A percentile compares a stretch with the other conserved stretches of the same genome.
These are phyloP conservation scores for Phytophthora meadii DNA, from an alignment of 352 stramenopile genomes.

Conservation along the genomic window DNA sequence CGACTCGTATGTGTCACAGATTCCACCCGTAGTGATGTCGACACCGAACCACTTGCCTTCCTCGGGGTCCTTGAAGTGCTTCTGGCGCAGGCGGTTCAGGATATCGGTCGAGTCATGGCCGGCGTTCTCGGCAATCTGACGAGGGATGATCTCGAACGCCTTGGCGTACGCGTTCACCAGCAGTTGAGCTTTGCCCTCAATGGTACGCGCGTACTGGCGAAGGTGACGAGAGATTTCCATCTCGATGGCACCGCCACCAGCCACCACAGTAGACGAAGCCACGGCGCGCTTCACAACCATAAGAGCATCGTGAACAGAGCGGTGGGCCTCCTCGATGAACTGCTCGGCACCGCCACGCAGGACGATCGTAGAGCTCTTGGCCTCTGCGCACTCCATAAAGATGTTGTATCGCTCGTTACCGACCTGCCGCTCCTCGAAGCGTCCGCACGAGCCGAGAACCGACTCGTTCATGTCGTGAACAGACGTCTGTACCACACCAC, in stretches of 20 bases:
- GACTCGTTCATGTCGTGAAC: slow-evolving; percentile 92
- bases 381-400: slow-evolving; percentile 96
- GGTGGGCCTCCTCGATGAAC: slow-evolving; percentile 98
- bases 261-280: slow-evolving; percentile 90
- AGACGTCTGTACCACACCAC: slow-evolving; percentile 94
- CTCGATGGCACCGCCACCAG: slow-evolving; percentile 92
- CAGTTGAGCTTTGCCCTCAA: slow-evolving; percentile 98
- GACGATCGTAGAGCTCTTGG: slow-evolving; percentile 97
- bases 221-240: slow-evolving; percentile 94
- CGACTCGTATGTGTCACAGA: slow-evolving; percentile 97
- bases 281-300: slow-evolving; percentile 99
- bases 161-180: slow-evolving; percentile 97
- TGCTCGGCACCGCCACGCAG: slow-evolving; percentile 97
- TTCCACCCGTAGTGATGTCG: slow-evolving; percentile 96
- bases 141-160: slow-evolving; percentile 98
- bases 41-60: slow-evolving; percentile 97
- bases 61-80: slow-evolving; percentile 95
- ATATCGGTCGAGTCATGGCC: slow-evolving; percentile 99
- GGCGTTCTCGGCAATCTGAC: slow-evolving; percentile 98
- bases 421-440: slow-evolving; percentile 98
- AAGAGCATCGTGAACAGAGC: slow-evolving; percentile 98
- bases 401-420: slow-evolving; percentile 99
- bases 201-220: slow-evolving; percentile 93
- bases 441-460: slow-evolving; percentile 94
- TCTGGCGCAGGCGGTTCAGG: slow-evolving; percentile 96